Evolutionary conservation across 2,329 filamentous ascomycete species (phyloP), one percentile per base, ranked within the genome.

Genomic region (Xylaria sp.): DNA sequence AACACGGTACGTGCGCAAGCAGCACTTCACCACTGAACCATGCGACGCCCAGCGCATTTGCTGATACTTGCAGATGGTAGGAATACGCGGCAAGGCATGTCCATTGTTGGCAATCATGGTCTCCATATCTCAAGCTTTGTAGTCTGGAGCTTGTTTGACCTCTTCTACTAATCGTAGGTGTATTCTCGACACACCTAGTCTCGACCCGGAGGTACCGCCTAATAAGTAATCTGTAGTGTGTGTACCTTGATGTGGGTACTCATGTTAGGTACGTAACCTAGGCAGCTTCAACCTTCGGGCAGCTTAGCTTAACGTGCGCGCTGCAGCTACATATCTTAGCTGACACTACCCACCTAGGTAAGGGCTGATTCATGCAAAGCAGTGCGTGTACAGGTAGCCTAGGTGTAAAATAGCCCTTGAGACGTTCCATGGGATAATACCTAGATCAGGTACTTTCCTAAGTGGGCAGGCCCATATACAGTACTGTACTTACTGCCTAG

Each of bases 1-100:
- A 60, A 64, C 54, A 57, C 50, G 37, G 42, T 63, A 60, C 65
- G 65, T 68, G 55, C 61, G 65, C 40, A 64, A 57, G 35, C 47
- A 60, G 63, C 40, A 13, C 35, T 5, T n/a, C 51, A 44, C 32
- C 44, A 27, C 57, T 21, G 23, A 44, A 18, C 25, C 16, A 44
- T 29, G 37, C 27, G 21, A 58, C 23, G 35, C 29, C 4, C 37
- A 32, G 48, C 23, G 40, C 27, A 50, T 10, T 35, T 35, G 32
- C 32, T 35, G 8, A 35, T 54, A 35, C 37, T 27, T 55, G 9
- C 21, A 35, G 47, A 37, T 27, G 61, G 50, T 63, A 63, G 37
- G 48, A 63, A 63, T 63, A 63, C 42, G 55, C 55, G 55, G 54
- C 48, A 53, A 23, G 21, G 16, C 18, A 9, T 48, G 44, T 51